These are phyloP conservation scores for Quercus robur DNA, from an alignment of 306 rosid genomes.

Conservation along the genomic window DNA sequence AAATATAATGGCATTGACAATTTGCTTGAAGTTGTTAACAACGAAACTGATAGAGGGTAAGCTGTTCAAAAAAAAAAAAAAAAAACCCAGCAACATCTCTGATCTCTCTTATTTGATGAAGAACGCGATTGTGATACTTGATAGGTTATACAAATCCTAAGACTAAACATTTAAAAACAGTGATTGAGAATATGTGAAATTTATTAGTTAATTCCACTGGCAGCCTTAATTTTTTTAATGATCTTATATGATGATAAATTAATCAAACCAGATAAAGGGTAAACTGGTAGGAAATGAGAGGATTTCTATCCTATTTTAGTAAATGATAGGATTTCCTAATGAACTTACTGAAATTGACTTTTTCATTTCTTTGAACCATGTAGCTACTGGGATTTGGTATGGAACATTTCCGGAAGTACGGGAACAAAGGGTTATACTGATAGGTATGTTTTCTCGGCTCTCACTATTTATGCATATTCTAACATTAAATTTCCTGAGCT, in stretches of 20 bases:
- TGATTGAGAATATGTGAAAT: no score
- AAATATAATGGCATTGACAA: conserved; percentile 72
- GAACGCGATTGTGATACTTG: background rate
- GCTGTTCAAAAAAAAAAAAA: no score
- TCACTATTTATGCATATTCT: background rate
- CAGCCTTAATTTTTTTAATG: no score
- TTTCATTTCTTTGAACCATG: conserved; percentile 18
- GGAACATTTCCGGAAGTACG: conserved; percentile 74
- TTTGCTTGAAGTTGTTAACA: conserved; percentile 80
- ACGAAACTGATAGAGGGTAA: conserved; percentile 78
- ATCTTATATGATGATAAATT: no score
- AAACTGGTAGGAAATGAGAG: no score
- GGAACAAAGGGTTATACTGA: conserved; percentile 52
- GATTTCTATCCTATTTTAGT: no score
- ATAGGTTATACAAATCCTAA: no score
- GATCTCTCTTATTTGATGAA: background rate
- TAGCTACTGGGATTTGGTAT: conserved; percentile 96
- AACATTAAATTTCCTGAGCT: background rate
- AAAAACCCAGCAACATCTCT: no score
- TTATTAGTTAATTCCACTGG: no score
- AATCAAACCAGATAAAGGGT: no score
- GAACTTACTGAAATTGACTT: conserved; percentile 23
- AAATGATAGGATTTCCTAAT: background rate
- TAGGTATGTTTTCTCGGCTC: conserved; percentile 51
- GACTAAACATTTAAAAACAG: no score